Percentiles rank a stretch among this genome's conserved stretches.
phyloP scores from a whole-genome alignment of 2,329 filamentous ascomycete species.

The Xylaria arbuscula region DNA sequence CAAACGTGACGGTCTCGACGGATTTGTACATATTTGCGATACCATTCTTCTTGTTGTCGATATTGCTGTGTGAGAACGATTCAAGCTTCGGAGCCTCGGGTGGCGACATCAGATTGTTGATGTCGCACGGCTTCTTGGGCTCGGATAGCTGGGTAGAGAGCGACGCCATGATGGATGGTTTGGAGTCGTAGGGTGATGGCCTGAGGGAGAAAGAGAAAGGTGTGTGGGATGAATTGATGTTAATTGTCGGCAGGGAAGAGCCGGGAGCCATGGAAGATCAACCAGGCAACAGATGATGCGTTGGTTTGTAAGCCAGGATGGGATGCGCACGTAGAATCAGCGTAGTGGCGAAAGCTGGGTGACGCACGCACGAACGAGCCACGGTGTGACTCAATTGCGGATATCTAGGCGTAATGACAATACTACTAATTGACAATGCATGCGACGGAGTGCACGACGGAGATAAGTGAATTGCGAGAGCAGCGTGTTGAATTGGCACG shows the following conservation, averaged over 20 bases:
- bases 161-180: conserved; percentile 40
- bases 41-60: conserved; percentile 1
- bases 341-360: conserved; percentile 46
- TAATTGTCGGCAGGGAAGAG: conserved; percentile 30
- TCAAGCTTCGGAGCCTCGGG: conserved; percentile 66
- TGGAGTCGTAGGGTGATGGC: conserved; percentile 31
- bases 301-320: conserved; percentile 49
- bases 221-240: conserved; percentile 11
- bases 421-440: conserved; percentile 29
- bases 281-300: conserved; percentile 38
- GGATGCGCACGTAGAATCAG: conserved; percentile 33
- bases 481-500: background rate
- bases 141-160: conserved; percentile 35
- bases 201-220: conserved; percentile 31
- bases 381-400: conserved; percentile 44
- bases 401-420: conserved; percentile 19
- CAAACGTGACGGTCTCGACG: conserved; percentile 44
- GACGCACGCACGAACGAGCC: conserved; percentile 41
- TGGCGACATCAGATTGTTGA: conserved; percentile 70
- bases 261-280: conserved; percentile 40
- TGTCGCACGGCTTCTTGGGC: conserved; percentile 58
- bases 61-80: conserved; percentile 56
- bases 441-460: conserved; percentile 6
- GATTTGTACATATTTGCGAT: conserved; percentile 39
- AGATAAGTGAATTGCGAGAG: background rate